Percentiles rank a stretch among this genome's conserved stretches.
Conservation (phyloP, 129 eudicot species). For the Artemisia argyi region DNA sequence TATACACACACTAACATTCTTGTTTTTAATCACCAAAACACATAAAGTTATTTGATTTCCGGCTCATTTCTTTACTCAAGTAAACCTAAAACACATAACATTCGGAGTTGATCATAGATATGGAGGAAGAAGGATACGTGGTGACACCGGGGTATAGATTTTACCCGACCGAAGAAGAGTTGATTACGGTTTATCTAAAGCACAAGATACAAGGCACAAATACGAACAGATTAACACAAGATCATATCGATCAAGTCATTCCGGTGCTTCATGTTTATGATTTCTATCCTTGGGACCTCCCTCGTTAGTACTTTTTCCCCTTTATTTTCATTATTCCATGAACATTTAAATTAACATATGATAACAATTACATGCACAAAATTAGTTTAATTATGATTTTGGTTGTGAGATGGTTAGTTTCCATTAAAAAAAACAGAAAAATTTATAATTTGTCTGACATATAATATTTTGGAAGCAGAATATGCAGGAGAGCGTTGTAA, state of each 20-base stretch:
- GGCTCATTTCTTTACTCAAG: background rate
- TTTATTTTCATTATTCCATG: background rate
- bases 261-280: constrained; percentile 47
- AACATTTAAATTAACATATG: background rate
- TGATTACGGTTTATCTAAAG: constrained; percentile 52
- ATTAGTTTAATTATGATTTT: no score
- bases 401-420: no score
- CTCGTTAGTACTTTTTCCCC: constrained; percentile 27
- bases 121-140: background rate
- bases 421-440: no score
- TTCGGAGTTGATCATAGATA: background rate
- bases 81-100: background rate
- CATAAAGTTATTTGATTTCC: background rate
- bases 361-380: background rate
- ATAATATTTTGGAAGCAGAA: constrained; percentile 24
- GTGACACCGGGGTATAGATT: constrained; percentile 52
- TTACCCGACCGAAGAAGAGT: constrained; percentile 84
- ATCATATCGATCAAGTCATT: constrained; percentile 35
- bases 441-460: no score
- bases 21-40: background rate
- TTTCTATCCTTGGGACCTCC: constrained; percentile 54
- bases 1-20: background rate
- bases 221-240: constrained; percentile 3
- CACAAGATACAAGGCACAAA: constrained; percentile 39
- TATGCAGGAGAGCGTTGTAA: constrained; percentile 51